These are phyloP conservation scores for Tanacetum coccineum DNA, from an alignment of 129 eudicot species.

Conservation along the genomic window DNA sequence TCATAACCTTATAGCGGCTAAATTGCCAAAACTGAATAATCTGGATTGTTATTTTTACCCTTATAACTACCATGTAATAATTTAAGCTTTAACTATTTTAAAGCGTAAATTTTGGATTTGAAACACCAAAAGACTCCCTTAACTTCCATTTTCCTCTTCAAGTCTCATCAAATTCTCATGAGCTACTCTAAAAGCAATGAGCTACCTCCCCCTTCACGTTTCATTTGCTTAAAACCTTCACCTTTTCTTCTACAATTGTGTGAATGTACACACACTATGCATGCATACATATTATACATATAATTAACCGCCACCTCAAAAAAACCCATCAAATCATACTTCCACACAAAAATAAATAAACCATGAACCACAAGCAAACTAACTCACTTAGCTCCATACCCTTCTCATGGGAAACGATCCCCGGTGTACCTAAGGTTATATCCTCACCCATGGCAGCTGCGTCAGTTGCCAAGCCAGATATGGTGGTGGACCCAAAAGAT, in stretches of 20 bases:
- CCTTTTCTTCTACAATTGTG: conserved; percentile 19
- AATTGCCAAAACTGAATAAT: too few species aligned
- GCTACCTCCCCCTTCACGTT: conserved; percentile 33
- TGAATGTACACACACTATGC: conserved; percentile 20
- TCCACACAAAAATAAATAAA: neutral
- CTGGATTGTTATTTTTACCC: too few species aligned
- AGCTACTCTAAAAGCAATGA: conserved; percentile 26
- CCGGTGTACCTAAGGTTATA: conserved; percentile 50
- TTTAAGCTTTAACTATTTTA: neutral
- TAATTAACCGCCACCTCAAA: conserved; percentile 7
- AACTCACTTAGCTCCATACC: conserved; percentile 34
- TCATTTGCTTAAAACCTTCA: conserved; percentile 38
- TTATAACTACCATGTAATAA: too few species aligned
- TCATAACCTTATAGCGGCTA: too few species aligned
- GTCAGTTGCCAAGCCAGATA: neutral
- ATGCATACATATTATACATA: conserved; percentile 16
- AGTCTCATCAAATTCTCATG: conserved; percentile 36
- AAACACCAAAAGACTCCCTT: conserved; percentile 35
- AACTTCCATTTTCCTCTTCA: conserved; percentile 27
- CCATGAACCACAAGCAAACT: conserved; percentile 40
- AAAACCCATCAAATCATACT: neutral
- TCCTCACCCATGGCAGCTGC: conserved; percentile 19
- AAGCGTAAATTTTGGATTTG: conserved; percentile 18
- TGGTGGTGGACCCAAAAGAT: neutral
- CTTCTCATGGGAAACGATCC: conserved; percentile 63